Percentiles rank a stretch among this genome's conserved stretches.
phyloP scores from a whole-genome alignment of 2,329 filamentous ascomycete genomes.

The Penicillium sp. region DNA sequence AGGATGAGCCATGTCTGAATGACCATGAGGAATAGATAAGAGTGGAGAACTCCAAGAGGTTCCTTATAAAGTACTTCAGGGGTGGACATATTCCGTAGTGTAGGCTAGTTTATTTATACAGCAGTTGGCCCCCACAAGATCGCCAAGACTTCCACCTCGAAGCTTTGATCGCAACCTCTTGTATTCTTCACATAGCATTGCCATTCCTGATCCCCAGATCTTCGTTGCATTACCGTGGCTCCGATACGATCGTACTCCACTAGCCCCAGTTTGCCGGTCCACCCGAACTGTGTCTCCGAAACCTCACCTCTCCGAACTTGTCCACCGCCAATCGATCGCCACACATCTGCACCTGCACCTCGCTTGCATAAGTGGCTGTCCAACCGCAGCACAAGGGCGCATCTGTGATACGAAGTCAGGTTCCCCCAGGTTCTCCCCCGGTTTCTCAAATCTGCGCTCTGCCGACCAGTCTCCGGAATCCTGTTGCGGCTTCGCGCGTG shows the following conservation, averaged over 20 bases:
- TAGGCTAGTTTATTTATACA: background rate
- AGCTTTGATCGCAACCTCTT: background rate
- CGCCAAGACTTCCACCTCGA: background rate
- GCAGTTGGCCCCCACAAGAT: background rate
- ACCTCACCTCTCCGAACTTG: background rate
- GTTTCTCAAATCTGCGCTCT: background rate
- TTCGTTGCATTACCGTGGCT: background rate
- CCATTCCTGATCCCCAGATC: constrained; percentile 3
- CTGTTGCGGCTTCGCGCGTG: background rate
- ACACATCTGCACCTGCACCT: background rate
- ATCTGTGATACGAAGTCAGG: background rate
- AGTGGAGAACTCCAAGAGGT: too few relatives aligned
- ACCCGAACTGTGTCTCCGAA: background rate
- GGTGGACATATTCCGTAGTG: too few relatives aligned
- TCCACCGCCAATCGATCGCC: background rate
- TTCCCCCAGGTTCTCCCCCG: background rate
- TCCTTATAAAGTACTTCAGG: too few relatives aligned
- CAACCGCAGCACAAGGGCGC: background rate
- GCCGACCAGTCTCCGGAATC: constrained; percentile 3
- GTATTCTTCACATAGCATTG: background rate
- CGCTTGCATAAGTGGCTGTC: background rate
- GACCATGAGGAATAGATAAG: too few relatives aligned
- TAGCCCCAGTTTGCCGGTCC: background rate
- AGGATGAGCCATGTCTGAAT: too few relatives aligned
- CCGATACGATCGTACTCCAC: background rate